Evolutionary conservation across 306 rosid species (phyloP).

Genomic region (cucumber (Cucumis sativus)): DNA sequence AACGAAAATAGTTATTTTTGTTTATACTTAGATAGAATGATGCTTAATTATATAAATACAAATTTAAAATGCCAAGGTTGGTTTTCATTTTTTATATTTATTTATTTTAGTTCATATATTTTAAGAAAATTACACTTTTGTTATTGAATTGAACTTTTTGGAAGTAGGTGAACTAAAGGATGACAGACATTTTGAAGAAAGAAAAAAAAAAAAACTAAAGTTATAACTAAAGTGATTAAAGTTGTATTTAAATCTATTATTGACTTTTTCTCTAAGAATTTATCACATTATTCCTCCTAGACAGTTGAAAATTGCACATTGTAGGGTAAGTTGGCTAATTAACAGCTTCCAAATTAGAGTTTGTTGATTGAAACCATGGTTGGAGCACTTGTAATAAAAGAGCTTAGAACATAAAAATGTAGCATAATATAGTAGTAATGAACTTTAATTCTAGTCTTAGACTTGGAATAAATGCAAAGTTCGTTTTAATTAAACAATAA

Average conservation of each 20-base stretch:
- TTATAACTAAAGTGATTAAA: no score
- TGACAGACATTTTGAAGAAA: neutral
- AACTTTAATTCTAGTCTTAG: neutral
- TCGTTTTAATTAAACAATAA: no score
- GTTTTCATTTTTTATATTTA: no score
- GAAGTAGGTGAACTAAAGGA: neutral
- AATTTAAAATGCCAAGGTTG: no score
- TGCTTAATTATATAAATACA: no score
- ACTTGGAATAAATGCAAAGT: no score
- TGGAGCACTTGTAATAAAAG: neutral
- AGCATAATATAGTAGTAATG: neutral
- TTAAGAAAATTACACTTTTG: no score
- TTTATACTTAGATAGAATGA: no score
- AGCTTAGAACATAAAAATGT: neutral
- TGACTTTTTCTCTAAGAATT: neutral
- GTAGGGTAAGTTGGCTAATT: neutral
- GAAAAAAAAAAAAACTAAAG: no score
- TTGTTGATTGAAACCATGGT: neutral
- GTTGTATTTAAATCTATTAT: neutral
- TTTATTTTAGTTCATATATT: no score
- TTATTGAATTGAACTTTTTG: no score
- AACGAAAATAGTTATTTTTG: no score
- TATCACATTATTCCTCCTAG: neutral
- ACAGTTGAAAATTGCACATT: neutral
- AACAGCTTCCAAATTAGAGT: neutral